These are phyloP conservation scores for Diaporthe sp. DNA, from an alignment of 2,329 filamentous ascomycete genomes.

Conservation along the genomic window DNA sequence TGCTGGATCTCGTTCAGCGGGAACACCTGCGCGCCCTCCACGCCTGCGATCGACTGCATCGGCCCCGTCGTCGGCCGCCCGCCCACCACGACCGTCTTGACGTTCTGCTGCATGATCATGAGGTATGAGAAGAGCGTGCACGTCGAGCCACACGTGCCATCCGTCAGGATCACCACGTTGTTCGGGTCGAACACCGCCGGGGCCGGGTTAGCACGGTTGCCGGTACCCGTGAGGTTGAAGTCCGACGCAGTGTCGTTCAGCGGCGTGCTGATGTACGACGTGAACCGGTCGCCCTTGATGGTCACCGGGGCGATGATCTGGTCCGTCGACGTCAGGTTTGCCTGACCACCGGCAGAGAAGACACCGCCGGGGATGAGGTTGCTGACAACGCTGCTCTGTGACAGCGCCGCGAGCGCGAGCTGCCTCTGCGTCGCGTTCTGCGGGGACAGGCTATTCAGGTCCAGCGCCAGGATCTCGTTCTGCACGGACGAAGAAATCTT, in stretches of 20 bases:
- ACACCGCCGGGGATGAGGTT: slow-evolving; percentile 62
- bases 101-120: slow-evolving; percentile 62
- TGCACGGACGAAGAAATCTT: slow-evolving; percentile 51
- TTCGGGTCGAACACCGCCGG: slow-evolving; percentile 63
- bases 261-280: slow-evolving; percentile 59
- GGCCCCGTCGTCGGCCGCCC: slow-evolving; percentile 58
- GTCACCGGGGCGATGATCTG: slow-evolving; percentile 51
- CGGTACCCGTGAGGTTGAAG: slow-evolving; percentile 59
- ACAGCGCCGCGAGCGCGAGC: slow-evolving; percentile 58
- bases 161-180: slow-evolving; percentile 66
- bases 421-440: slow-evolving; percentile 50
- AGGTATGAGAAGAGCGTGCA: slow-evolving; percentile 69
- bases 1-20: slow-evolving; percentile 47
- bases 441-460: slow-evolving; percentile 46
- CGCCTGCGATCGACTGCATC: slow-evolving; percentile 64
- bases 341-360: slow-evolving; percentile 52
- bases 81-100: slow-evolving; percentile 63
- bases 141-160: slow-evolving; percentile 68
- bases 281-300: slow-evolving; percentile 63
- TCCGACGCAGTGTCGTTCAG: slow-evolving; percentile 49
- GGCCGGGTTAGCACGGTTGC: slow-evolving; percentile 55
- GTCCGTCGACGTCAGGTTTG: slow-evolving; percentile 48
- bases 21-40: slow-evolving; percentile 60
- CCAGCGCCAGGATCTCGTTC: slow-evolving; percentile 41
- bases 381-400: slow-evolving; percentile 58